Percentiles rank a stretch among this genome's conserved stretches.
Evolutionary conservation across 2,329 filamentous ascomycete genomes (phyloP).

Genomic region (Zymoseptoria pseudotritici): DNA sequence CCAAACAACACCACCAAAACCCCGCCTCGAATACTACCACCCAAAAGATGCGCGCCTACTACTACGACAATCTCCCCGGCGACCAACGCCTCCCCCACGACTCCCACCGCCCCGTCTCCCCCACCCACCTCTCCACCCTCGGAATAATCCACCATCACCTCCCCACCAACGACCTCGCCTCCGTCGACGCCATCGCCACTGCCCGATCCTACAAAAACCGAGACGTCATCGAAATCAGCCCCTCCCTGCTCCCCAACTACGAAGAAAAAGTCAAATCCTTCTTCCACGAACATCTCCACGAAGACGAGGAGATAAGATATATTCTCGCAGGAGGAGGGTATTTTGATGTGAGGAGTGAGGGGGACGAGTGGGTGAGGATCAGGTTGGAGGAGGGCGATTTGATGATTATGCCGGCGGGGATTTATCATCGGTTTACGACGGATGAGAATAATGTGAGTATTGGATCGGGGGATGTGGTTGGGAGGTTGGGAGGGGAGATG

Average conservation of each 20-base stretch:
- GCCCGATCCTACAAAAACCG: slow-evolving; percentile 86
- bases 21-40: slow-evolving; percentile 2
- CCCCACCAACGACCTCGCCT: slow-evolving; percentile 51
- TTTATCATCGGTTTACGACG: slow-evolving; percentile 96
- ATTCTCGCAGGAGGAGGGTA: slow-evolving; percentile 82
- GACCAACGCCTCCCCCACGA: slow-evolving; percentile 91
- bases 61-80: slow-evolving; percentile 61
- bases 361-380: slow-evolving; percentile 85
- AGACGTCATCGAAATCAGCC: slow-evolving; percentile 85
- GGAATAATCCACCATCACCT: slow-evolving; percentile 75
- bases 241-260: slow-evolving; percentile 74
- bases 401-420: slow-evolving; percentile 87
- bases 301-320: slow-evolving; percentile 97
- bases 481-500: background rate
- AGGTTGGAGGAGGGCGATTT: slow-evolving; percentile 77
- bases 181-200: slow-evolving; percentile 66
- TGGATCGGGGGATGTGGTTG: background rate
- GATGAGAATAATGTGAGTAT: slow-evolving; percentile 76
- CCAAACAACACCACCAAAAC: no score
- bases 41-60: slow-evolving; percentile 59
- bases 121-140: slow-evolving; percentile 60
- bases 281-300: slow-evolving; percentile 92
- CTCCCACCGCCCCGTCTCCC: slow-evolving; percentile 62
- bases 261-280: slow-evolving; percentile 91
- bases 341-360: slow-evolving; percentile 80